Base-by-base conservation (phyloP, 2,329 filamentous ascomycete genomes). In the Aspergillus viridinutans region DNA sequence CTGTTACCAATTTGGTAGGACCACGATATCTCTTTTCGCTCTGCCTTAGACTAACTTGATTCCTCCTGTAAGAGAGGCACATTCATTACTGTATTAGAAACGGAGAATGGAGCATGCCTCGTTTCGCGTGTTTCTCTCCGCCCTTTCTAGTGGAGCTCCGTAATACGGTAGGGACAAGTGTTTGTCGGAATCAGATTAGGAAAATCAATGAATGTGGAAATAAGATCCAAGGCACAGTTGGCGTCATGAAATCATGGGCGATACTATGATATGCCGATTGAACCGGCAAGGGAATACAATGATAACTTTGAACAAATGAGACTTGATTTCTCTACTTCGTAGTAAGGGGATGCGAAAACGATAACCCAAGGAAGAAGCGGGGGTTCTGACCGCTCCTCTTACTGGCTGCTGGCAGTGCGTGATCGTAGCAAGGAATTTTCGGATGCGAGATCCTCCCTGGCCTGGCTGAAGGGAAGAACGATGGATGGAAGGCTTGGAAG, bases 341-440 rank as follows among this genome's bases (percentile, higher is more conserved):
- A 14, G 4, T 35, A 12, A 38, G 32, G 32, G 14, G 8, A 43
- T 10, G 9, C 32, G 14, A 23, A 25, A 21, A 45, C 21, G 26
- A 23, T 25, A 26, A 38, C 32, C 32, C 9, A n/a, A 25, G 17
- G n/a, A 10, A 28, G 26, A 45, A 55, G 56, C 52, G 52, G 56
- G 56, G 56, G 38, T 58, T 42, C 40, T 45, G 42, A 45, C n/a
- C n/a, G 42, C 42, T 14, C 10, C 10, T 45, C 8, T 38, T 14
- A 17, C 32, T 47, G 43, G 23, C 21, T 12, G 8, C 5, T 23
- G 23, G 23, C 53, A 50, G 21, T 56, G 55, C 35, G 45, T 62
- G 64, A 66, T 66, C 61, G 59, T 61, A 62, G 64, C 58, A 61
- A 61, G 61, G 61, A 61, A 58, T 60, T 60, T 57, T 59, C 62